Evolutionary conservation across 129 eudicot species (phyloP), one percentile per base, ranked within the genome.

Genomic region (Pittosporum tobira): DNA sequence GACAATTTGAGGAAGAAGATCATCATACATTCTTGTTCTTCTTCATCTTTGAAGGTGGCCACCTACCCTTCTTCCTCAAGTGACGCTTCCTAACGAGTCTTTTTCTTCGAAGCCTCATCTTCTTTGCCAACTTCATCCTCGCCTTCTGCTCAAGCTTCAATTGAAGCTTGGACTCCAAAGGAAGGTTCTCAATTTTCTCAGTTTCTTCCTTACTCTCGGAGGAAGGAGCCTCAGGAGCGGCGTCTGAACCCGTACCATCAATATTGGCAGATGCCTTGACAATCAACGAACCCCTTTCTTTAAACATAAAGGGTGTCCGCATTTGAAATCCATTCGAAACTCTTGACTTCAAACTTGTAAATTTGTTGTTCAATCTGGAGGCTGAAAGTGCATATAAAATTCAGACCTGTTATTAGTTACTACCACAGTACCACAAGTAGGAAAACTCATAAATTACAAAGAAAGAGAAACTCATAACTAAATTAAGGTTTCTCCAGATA

Each of bases 11-110:
- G 42, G 12, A 1, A 5, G 12, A 55, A 23, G 53, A 44, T 73
- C 67, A 87, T 58, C 67, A 87, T 58, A 93, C 86, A 65, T 93
- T 87, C 88, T 87, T 87, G 86, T 73, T 73, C 79, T 84, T 79
- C 85, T 87, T 93, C 99, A 93, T 63, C 85, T 93, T 93, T 28
- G 99, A 93, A 72, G 99, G 99, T 26, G 96, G 99, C 99, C 96
- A 93, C 63, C 99, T 69, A 5, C 99, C 96, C 74, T 84, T 93
- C 88, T 93, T 93, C 84, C 99, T 84, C 79, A 93, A 67, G 6
- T 65, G 87, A 50, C 99, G 82, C 57, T 93, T 93, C 78, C 83
- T 73, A 49, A 93, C 94, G 22, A 93, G 96, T 58, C 89, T 72
- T 73, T 93, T 93, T 48, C 99, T 79, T 66, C 88, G 62, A 8